These are phyloP conservation scores for Metschnikowia borealis DNA, from an alignment of 805 yeast genomes.

Conservation along the genomic window DNA sequence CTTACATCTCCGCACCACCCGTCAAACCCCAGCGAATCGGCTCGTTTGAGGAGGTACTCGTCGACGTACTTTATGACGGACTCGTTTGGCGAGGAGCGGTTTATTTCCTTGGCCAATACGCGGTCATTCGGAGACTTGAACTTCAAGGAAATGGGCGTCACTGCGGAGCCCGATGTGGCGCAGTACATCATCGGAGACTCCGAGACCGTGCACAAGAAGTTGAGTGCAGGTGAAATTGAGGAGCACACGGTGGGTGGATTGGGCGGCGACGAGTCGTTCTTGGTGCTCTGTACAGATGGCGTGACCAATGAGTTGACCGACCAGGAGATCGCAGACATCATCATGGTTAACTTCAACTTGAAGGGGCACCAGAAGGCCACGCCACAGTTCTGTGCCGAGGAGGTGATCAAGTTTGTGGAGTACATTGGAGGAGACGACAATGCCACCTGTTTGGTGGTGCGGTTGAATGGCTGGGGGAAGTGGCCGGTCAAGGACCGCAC, in stretches of 20 bases:
- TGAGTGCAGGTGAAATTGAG: constrained; percentile 36
- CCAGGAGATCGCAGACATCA: constrained; percentile 87
- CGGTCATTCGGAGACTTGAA: constrained; percentile 86
- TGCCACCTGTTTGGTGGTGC: constrained; percentile 83
- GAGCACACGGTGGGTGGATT: constrained; percentile 39
- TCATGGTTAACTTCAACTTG: constrained; percentile 62
- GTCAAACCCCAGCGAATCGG: constrained; percentile 70
- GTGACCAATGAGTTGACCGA: constrained; percentile 76
- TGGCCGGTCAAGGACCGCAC: constrained; percentile 88
- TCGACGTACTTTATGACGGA: constrained; percentile 69
- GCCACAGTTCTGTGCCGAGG: constrained; percentile 83
- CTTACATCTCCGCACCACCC: constrained; percentile 86
- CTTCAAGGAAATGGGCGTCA: constrained; percentile 78
- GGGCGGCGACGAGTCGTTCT: constrained; percentile 85
- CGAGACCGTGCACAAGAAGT: constrained; percentile 27
- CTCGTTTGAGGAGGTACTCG: constrained; percentile 61
- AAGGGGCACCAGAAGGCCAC: constrained; percentile 68
- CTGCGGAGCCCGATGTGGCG: constrained; percentile 87
- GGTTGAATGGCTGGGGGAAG: constrained; percentile 88
- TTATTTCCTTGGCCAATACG: constrained; percentile 81
- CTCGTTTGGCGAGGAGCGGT: constrained; percentile 90
- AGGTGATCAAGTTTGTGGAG: constrained; percentile 77
- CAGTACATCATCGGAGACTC: constrained; percentile 64
- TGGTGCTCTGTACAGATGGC: constrained; percentile 85
- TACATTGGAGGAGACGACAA: constrained; percentile 91